A percentile compares a stretch with the other conserved stretches of the same genome.
Conservation (phyloP, 768 basidiomycete species). For the Psilocybe tampanensis region DNA sequence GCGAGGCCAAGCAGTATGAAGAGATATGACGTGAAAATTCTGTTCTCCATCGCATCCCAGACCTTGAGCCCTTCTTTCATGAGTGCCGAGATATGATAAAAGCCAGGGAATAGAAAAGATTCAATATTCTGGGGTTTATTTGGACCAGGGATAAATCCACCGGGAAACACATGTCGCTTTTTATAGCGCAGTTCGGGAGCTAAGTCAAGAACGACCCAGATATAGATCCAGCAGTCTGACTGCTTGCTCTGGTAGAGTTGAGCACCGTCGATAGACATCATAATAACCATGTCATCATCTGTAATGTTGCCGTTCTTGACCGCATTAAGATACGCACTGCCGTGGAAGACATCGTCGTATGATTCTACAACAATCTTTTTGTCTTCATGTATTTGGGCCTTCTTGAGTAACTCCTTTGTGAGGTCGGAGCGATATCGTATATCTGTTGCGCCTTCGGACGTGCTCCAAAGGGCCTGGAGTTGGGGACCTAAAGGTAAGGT, state of each 20-base stretch:
- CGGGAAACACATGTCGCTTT: constrained; percentile 25
- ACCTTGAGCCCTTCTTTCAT: constrained; percentile 19
- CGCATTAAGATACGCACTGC: constrained; percentile 28
- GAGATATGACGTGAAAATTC: constrained; percentile 14
- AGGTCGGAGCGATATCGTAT: too few relatives aligned
- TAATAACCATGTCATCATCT: constrained; percentile 33
- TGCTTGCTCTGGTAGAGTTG: constrained; percentile 44
- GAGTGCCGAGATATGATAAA: constrained; percentile 30
- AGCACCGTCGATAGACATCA: constrained; percentile 40
- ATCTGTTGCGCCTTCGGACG: too few relatives aligned
- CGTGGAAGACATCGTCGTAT: constrained; percentile 23
- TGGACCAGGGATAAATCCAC: constrained; percentile 30
- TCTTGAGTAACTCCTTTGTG: too few relatives aligned
- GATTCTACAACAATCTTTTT: too few relatives aligned
- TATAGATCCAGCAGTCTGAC: constrained; percentile 44
- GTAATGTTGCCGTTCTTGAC: constrained; percentile 22
- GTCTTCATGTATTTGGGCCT: too few relatives aligned
- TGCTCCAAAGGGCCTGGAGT: too few relatives aligned
- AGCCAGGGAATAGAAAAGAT: constrained; percentile 27
- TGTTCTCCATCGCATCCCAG: constrained; percentile 29
- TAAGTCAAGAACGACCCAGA: constrained; percentile 40
- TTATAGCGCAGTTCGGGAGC: constrained; percentile 26
- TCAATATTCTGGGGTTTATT: constrained; percentile 28
- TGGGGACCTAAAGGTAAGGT: too few relatives aligned
- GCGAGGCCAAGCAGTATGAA: constrained; percentile 15